These are phyloP conservation scores for Cryphonectria parasitica DNA, from an alignment of 2,329 filamentous ascomycete genomes.

Conservation along the genomic window DNA sequence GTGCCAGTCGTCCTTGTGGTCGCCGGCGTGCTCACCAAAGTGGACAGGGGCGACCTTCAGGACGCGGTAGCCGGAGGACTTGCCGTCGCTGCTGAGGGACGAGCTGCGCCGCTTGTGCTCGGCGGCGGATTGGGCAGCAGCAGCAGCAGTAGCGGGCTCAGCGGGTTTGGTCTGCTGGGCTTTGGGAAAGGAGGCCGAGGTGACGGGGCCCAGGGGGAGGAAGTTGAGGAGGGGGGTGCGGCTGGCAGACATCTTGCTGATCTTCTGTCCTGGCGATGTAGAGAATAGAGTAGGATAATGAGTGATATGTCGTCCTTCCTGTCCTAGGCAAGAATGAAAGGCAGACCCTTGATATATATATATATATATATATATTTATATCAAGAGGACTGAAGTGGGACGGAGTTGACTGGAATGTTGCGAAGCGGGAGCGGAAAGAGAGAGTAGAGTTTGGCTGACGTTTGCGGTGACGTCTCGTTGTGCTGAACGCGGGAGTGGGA, in stretches of 20 bases:
- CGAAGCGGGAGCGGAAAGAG: not conserved
- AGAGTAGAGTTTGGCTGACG: not conserved
- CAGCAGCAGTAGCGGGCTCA: conserved; percentile 20
- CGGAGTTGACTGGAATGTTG: not conserved
- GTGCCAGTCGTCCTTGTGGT: conserved; percentile 61
- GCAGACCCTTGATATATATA: not conserved
- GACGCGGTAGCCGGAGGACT: conserved; percentile 50
- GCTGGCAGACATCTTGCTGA: conserved; percentile 22
- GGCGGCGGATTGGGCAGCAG: conserved; percentile 23
- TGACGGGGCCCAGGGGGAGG: conserved; percentile 62
- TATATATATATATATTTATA: no score
- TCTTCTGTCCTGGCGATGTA: not conserved
- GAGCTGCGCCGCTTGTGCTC: conserved; percentile 54
- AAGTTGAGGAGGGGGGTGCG: conserved; percentile 42
- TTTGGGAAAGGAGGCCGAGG: conserved; percentile 59
- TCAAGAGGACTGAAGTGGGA: not conserved
- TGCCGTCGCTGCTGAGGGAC: conserved; percentile 53
- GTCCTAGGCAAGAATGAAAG: not conserved
- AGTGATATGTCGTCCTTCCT: not conserved
- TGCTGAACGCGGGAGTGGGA: not conserved
- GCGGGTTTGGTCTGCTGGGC: conserved; percentile 37
- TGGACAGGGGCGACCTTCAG: conserved; percentile 69
- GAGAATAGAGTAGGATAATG: not conserved
- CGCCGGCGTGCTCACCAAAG: conserved; percentile 63
- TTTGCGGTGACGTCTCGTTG: conserved; percentile 8